Conservation (phyloP, 2,329 filamentous ascomycete species). For the Drechslerella stenobrocha region DNA sequence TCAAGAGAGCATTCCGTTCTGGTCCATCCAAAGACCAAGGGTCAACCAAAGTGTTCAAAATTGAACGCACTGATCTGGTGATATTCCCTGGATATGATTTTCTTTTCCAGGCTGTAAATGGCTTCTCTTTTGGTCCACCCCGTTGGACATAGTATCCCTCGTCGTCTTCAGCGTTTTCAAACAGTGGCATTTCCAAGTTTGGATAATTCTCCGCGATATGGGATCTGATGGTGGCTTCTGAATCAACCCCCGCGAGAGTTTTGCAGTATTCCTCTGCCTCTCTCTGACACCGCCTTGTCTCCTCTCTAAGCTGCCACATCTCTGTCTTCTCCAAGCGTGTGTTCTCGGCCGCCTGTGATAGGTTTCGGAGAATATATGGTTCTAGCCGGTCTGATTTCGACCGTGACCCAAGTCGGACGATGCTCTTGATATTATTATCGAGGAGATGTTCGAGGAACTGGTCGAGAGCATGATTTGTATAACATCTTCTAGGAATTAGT, state of each 20-base stretch:
- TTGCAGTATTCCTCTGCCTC: constrained; percentile 25
- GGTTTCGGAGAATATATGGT: constrained; percentile 12
- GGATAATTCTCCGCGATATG: constrained; percentile 18
- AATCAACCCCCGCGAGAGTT: neutral
- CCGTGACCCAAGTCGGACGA: constrained; percentile 66
- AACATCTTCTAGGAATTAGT: constrained; percentile 55
- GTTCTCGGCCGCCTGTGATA: constrained; percentile 12
- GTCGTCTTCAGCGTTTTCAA: constrained; percentile 9
- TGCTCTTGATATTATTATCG: constrained; percentile 58
- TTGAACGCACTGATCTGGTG: neutral
- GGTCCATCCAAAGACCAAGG: constrained; percentile 16
- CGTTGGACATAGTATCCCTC: constrained; percentile 19
- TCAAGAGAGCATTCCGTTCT: constrained; percentile 18
- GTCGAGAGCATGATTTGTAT: constrained; percentile 62
- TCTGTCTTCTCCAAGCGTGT: constrained; percentile 22
- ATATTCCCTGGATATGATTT: neutral
- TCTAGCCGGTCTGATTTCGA: constrained; percentile 62
- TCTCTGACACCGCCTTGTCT: neutral
- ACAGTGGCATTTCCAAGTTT: constrained; percentile 1
- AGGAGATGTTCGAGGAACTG: constrained; percentile 66
- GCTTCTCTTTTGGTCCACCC: constrained; percentile 13
- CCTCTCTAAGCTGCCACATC: constrained; percentile 3
- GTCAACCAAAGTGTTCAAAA: constrained; percentile 3
- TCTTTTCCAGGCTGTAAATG: constrained; percentile 19
- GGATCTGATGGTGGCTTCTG: constrained; percentile 12